Percentiles rank a stretch among this genome's conserved stretches.
Evolutionary conservation across 2,329 filamentous ascomycete genomes (phyloP).

Genomic region (Graphilbum fragrans): DNA sequence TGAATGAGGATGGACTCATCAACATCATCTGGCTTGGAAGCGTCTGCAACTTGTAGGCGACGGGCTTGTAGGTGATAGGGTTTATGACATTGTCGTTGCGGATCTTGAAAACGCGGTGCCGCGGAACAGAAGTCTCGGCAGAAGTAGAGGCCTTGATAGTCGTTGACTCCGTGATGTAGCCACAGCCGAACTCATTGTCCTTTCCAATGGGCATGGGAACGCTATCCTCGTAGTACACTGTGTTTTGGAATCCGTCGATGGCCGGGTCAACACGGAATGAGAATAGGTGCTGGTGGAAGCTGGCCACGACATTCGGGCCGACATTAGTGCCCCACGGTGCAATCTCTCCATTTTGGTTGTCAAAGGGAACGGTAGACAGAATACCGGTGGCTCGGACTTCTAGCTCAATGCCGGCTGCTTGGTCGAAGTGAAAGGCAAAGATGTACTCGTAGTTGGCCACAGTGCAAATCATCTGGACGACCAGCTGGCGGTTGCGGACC

Average conservation of each 20-base stretch:
- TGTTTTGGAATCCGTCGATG: slow-evolving; percentile 46
- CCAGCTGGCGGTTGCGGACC: slow-evolving; percentile 28
- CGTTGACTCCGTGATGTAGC: slow-evolving; percentile 27
- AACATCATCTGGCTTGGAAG: slow-evolving; percentile 34
- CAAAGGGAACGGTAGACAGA: slow-evolving; percentile 47
- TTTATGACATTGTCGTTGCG: slow-evolving; percentile 30
- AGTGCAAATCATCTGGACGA: slow-evolving; percentile 54
- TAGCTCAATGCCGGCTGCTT: slow-evolving; percentile 45
- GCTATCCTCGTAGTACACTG: slow-evolving; percentile 27
- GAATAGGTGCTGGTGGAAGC: slow-evolving; percentile 62
- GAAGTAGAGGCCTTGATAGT: slow-evolving; percentile 31
- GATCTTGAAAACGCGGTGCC: slow-evolving; percentile 36
- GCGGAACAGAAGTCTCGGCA: slow-evolving; percentile 33
- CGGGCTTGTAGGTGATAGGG: slow-evolving; percentile 25
- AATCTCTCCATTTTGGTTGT: not conserved
- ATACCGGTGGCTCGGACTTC: slow-evolving; percentile 56
- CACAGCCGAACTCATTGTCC: slow-evolving; percentile 37
- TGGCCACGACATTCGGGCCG: slow-evolving; percentile 48
- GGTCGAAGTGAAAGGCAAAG: slow-evolving; percentile 42
- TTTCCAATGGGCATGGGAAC: slow-evolving; percentile 25
- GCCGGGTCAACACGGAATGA: slow-evolving; percentile 51
- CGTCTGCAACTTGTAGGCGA: slow-evolving; percentile 31
- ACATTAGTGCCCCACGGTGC: slow-evolving; percentile 48
- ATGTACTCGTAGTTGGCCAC: slow-evolving; percentile 59
- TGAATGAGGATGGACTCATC: slow-evolving; percentile 24